Evolutionary conservation across 176 grass and related monocot species (phyloP).

Genomic region (Leersia perrieri): DNA sequence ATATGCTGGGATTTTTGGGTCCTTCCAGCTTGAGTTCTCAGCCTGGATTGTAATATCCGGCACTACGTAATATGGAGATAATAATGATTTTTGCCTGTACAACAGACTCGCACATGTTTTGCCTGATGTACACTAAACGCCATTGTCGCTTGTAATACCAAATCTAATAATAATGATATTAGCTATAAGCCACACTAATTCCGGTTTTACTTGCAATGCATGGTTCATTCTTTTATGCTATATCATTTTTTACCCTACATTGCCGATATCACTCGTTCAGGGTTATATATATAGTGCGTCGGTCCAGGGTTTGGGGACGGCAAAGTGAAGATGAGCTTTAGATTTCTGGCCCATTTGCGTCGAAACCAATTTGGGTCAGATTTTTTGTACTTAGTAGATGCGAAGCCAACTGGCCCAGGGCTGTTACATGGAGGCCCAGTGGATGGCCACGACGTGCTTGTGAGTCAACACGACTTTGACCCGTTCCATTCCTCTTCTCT

Average conservation of each 20-base stretch:
- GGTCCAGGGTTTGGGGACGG: no score
- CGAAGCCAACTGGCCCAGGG: no score
- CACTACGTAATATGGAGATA: not conserved
- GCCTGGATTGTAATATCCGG: not conserved
- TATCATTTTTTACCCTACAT: no score
- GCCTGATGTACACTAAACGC: not conserved
- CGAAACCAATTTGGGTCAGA: no score
- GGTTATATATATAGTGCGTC: no score
- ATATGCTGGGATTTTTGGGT: conserved; percentile 51
- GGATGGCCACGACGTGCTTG: not conserved
- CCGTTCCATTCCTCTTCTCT: not conserved
- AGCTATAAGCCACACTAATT: not conserved
- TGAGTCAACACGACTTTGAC: not conserved
- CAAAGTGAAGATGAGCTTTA: no score
- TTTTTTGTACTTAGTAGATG: no score
- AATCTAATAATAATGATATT: not conserved
- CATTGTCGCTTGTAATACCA: not conserved
- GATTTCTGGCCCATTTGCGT: no score
- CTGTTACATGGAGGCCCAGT: no score
- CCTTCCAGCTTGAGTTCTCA: conserved; percentile 39
- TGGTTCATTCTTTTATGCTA: not conserved
- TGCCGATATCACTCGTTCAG: no score
- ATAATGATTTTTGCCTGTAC: not conserved
- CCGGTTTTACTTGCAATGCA: not conserved
- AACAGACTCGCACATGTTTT: not conserved